Percentiles rank a stretch among this genome's conserved stretches.
phyloP scores from a whole-genome alignment of 768 basidiomycete species.

The Amanita phalloides region DNA sequence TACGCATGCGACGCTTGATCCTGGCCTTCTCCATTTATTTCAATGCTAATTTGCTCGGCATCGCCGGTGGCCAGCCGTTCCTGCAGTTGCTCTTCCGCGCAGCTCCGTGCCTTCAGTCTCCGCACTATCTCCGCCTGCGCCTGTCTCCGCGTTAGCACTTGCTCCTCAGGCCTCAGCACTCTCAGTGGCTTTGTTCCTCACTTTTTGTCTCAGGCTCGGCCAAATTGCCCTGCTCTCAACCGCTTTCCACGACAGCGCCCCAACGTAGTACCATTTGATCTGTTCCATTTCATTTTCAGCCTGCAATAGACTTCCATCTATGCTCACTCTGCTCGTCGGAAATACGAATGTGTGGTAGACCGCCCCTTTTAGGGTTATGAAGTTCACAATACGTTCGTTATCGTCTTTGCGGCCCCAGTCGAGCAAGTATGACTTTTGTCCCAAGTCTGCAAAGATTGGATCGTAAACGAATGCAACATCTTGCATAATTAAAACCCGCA shows the following conservation, averaged over 20 bases:
- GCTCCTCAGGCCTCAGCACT: not conserved
- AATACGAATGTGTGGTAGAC: constrained; percentile 42
- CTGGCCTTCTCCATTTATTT: constrained; percentile 15
- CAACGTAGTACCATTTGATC: constrained; percentile 42
- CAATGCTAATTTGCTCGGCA: constrained; percentile 35
- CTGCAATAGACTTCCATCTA: not conserved
- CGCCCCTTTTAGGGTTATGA: constrained; percentile 17
- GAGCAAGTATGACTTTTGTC: constrained; percentile 31
- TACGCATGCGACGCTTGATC: constrained; percentile 5
- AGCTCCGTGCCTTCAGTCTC: constrained; percentile 25
- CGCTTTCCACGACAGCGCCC: constrained; percentile 33
- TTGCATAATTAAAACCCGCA: constrained; percentile 28
- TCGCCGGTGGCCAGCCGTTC: constrained; percentile 26
- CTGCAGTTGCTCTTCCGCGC: constrained; percentile 21
- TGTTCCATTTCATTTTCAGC: constrained; percentile 11
- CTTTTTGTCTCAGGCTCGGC: constrained; percentile 25
- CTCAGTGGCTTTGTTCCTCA: constrained; percentile 11
- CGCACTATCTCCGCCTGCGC: constrained; percentile 21
- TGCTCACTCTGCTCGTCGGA: constrained; percentile 31
- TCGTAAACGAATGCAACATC: constrained; percentile 42
- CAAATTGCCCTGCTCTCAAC: constrained; percentile 23
- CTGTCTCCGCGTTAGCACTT: constrained; percentile 10
- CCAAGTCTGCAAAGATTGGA: constrained; percentile 43
- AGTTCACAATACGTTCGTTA: constrained; percentile 21
- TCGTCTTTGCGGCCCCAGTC: constrained; percentile 36